Base-by-base conservation (phyloP, 2,329 filamentous ascomycete species). In the Alternaria hordeiaustralica region DNA sequence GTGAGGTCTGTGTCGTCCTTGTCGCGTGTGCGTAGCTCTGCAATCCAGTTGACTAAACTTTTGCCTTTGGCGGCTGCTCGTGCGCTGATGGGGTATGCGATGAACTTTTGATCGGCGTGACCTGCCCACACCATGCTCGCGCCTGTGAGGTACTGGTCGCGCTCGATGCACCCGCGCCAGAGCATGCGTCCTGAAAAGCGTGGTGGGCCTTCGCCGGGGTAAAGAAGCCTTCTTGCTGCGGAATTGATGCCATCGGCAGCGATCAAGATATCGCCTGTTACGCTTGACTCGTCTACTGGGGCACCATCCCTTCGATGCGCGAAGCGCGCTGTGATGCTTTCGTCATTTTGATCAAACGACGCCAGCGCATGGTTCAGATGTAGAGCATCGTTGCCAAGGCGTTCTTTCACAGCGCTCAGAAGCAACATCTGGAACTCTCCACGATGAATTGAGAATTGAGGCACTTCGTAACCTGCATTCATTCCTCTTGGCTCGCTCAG, bases 191-290 rank as follows among this genome's bases (percentile, higher is more conserved):
- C 82, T 0, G 81, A 83, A 63, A 84, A 84, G 25, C 76, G 79
- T 5, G 82, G 82, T 3, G 79, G 82, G 1, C 82, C 82, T 70
- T 84, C 82, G 10, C 79, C 59, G 0, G 82, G 81, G 63, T 84
- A 84, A 2, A 84, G 70, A 10, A 82, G 63, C 25, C 73, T 73
- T 9, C 82, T 72, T 18, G 78, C 81, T 2, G 79, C 80, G 47
- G 81, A 83, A 65, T 84, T 84, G 72, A 84, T 83, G 6, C 82
- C 82, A 61, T 84, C 82, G 4, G 80, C 80, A 7, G 81, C 82
- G 56, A 84, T 74, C 20, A 83, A 68, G 0, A 82, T 41, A 49
- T 80, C 75, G 6, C 77, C 78, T 2, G 70, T 73, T 41, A 78
- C 75, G 30, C 68, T 70, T 0, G 78, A 73, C 4, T 76, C 64